Conservation (phyloP, 140 eudicot genomes). For the Ambrosia hybrid region DNA sequence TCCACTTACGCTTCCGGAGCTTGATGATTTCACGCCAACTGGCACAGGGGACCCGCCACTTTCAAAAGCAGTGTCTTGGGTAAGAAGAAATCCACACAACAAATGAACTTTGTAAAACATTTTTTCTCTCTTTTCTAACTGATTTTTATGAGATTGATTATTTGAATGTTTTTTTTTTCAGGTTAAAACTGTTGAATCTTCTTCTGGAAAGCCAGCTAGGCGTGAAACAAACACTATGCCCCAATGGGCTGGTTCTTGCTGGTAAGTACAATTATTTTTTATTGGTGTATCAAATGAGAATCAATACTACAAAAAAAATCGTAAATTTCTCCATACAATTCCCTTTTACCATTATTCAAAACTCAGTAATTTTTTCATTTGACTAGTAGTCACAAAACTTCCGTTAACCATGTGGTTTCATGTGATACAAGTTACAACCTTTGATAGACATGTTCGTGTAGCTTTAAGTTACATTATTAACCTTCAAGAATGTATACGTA, state of each 20-base stretch:
- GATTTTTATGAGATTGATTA: background rate
- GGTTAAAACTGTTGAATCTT: conserved; percentile 73
- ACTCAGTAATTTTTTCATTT: too few species aligned
- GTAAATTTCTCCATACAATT: too few species aligned
- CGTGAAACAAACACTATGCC: conserved; percentile 99
- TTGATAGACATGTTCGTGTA: background rate
- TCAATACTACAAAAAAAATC: too few species aligned
- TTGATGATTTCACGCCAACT: conserved; percentile 96
- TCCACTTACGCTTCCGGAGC: conserved; percentile 93
- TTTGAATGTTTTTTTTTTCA: conserved; percentile 35
- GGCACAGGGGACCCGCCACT: conserved; percentile 99
- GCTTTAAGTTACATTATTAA: conserved; percentile 15
- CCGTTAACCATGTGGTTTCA: conserved; percentile 10
- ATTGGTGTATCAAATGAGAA: too few species aligned
- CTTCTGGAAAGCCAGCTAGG: conserved; percentile 70
- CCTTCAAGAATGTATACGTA: conserved; percentile 18
- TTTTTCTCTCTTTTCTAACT: background rate
- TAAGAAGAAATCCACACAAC: conserved; percentile 11
- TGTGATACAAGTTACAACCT: background rate
- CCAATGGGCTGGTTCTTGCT: conserved; percentile 99
- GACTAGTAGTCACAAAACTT: too few species aligned
- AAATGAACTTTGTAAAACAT: background rate
- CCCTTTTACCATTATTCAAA: too few species aligned
- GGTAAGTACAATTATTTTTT: conserved; percentile 35
- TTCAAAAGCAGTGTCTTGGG: conserved; percentile 89